These are phyloP conservation scores for Syncephalis plumigaleata DNA, from an alignment of 371 early-diverging fungal genomes.

Conservation along the genomic window DNA sequence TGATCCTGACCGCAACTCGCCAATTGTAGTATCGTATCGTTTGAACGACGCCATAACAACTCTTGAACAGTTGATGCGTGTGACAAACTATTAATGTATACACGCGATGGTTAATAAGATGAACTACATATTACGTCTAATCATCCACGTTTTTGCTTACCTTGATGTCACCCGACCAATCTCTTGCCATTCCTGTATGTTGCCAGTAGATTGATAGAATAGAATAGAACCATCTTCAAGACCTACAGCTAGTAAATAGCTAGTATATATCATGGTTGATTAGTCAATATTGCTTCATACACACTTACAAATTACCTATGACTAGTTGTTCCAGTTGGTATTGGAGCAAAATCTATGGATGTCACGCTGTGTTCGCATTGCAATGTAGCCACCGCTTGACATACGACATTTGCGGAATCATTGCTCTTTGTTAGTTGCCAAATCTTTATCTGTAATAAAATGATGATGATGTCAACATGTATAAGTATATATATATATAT, in stretches of 20 bases:
- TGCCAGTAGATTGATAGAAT: constrained; percentile 16
- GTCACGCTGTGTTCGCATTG: constrained; percentile 61
- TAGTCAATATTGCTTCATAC: not conserved
- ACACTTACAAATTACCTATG: constrained; percentile 8
- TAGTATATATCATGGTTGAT: constrained; percentile 6
- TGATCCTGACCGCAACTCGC: constrained; percentile 59
- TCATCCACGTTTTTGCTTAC: constrained; percentile 18
- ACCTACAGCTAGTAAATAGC: constrained; percentile 64
- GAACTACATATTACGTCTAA: no score
- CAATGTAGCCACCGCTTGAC: constrained; percentile 27
- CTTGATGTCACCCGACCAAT: constrained; percentile 21
- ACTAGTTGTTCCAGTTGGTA: constrained; percentile 12
- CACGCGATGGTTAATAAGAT: no score
- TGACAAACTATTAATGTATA: constrained; percentile 19
- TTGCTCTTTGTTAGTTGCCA: constrained; percentile 28
- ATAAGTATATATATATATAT: not conserved
- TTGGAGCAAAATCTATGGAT: constrained; percentile 64
- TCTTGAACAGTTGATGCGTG: constrained; percentile 44
- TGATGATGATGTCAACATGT: no score
- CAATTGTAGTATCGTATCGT: constrained; percentile 20
- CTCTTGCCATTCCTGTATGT: constrained; percentile 18
- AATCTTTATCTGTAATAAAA: constrained; percentile 53
- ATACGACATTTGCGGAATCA: constrained; percentile 8
- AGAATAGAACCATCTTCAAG: constrained; percentile 61
- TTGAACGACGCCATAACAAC: constrained; percentile 33